Conservation (phyloP, 208 protist species). For the Polymyxa betae region DNA sequence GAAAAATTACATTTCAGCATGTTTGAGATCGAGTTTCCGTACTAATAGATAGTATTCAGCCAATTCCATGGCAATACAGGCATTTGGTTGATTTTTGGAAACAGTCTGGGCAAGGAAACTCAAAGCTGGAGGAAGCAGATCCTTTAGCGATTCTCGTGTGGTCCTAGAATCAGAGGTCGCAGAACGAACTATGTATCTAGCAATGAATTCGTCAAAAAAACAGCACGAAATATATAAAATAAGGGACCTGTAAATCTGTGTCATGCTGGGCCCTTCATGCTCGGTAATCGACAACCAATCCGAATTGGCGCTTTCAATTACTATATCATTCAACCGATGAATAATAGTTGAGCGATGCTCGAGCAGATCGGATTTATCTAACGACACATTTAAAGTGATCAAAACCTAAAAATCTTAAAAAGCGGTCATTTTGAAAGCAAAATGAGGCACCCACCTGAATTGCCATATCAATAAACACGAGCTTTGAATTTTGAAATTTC, state of each 20-base stretch:
- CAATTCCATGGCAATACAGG: not conserved
- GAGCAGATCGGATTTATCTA: not conserved
- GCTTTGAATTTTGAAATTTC: not conserved
- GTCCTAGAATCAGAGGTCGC: not conserved
- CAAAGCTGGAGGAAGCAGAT: not conserved
- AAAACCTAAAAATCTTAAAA: not conserved
- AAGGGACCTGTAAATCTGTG: not conserved
- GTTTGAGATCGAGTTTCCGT: not conserved
- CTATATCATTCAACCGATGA: not conserved
- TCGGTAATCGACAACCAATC: not conserved
- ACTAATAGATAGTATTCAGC: not conserved
- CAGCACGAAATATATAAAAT: not conserved
- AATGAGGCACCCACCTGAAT: not conserved
- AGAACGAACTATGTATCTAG: conserved; percentile 21
- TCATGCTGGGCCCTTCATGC: not conserved
- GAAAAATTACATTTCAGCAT: not conserved
- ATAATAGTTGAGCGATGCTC: not conserved
- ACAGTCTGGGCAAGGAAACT: not conserved
- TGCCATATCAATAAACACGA: conserved; percentile 7
- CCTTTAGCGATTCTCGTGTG: not conserved
- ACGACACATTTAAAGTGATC: not conserved
- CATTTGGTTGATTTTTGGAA: not conserved
- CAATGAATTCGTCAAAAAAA: not conserved
- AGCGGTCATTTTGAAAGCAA: not conserved
- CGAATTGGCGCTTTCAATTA: not conserved